Conservation (phyloP, 2,329 filamentous ascomycete genomes). For the Sporothrix brunneoviolacea region DNA sequence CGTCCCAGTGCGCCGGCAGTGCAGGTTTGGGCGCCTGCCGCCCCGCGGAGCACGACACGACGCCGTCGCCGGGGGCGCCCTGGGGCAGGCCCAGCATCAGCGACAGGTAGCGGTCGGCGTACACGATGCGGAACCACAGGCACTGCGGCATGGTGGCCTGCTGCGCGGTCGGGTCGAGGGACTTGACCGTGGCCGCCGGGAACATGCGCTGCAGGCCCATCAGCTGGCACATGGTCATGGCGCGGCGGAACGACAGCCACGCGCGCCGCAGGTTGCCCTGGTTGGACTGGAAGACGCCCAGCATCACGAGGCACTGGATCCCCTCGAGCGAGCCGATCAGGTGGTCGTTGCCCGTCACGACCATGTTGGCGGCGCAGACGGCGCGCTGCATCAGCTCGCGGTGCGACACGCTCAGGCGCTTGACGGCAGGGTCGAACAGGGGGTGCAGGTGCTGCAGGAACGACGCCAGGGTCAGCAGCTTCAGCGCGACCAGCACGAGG, state of each 20-base stretch:
- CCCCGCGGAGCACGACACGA: not conserved
- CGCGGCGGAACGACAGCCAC: slow-evolving; percentile 39
- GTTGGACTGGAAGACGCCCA: slow-evolving; percentile 40
- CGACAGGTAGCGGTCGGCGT: slow-evolving; percentile 40
- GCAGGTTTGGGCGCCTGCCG: not conserved
- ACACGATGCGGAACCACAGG: slow-evolving; percentile 42
- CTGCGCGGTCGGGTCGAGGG: slow-evolving; percentile 24
- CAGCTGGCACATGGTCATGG: slow-evolving; percentile 28
- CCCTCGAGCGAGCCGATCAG: slow-evolving; percentile 41
- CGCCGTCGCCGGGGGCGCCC: slow-evolving; percentile 20
- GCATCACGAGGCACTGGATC: slow-evolving; percentile 42
- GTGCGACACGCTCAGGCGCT: slow-evolving; percentile 1
- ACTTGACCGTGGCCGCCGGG: slow-evolving; percentile 16
- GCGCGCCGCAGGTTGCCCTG: slow-evolving; percentile 39
- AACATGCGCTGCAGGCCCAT: slow-evolving; percentile 12
- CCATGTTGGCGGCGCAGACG: slow-evolving; percentile 14
- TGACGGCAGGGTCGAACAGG: slow-evolving; percentile 6
- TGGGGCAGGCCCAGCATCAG: slow-evolving; percentile 43
- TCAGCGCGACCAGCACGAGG: slow-evolving; percentile 29
- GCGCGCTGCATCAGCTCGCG: slow-evolving; percentile 8
- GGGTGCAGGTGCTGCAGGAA: slow-evolving; percentile 25
- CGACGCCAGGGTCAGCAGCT: slow-evolving; percentile 27
- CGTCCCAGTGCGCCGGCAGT: not conserved
- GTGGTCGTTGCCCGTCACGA: slow-evolving; percentile 40
- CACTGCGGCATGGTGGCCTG: slow-evolving; percentile 27